Percentiles rank a stretch among this genome's conserved stretches.
Evolutionary conservation across 192 early-diverging fungal species (phyloP).

Genomic region (Podochytrium sp.): DNA sequence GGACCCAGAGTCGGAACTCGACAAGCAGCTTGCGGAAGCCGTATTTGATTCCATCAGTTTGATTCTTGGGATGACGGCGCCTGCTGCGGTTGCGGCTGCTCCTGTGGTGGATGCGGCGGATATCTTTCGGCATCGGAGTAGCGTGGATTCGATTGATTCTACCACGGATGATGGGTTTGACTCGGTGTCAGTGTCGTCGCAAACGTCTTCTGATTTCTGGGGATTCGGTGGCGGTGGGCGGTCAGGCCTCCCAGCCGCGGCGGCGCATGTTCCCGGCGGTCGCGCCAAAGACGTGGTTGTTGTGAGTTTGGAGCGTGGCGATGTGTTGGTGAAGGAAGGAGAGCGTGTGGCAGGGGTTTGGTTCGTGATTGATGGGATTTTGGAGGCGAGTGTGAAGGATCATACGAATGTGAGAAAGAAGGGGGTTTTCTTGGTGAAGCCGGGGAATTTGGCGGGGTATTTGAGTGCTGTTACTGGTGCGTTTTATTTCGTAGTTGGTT

Average conservation of each 20-base stretch:
- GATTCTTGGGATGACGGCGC: not conserved
- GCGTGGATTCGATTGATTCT: constrained; percentile 19
- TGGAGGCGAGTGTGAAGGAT: constrained; percentile 70
- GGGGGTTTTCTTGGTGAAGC: constrained; percentile 73
- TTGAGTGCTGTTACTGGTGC: constrained; percentile 83
- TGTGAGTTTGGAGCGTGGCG: constrained; percentile 71
- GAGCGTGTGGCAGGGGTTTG: constrained; percentile 84
- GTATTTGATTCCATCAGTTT: not conserved
- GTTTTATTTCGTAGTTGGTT: constrained; percentile 81
- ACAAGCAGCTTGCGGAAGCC: not conserved
- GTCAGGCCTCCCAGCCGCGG: not conserved
- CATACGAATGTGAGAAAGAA: constrained; percentile 30
- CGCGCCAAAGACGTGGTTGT: constrained; percentile 36
- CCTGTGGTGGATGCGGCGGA: not conserved
- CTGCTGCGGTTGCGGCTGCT: not conserved
- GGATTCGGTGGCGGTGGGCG: not conserved
- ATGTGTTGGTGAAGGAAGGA: constrained; percentile 79
- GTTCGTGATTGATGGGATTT: constrained; percentile 88
- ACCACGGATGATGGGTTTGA: not conserved
- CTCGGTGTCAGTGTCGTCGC: constrained; percentile 16
- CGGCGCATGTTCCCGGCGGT: not conserved
- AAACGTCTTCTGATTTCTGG: constrained; percentile 1
- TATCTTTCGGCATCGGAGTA: not conserved
- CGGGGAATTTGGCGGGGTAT: constrained; percentile 93
- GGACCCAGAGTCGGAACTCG: constrained; percentile 3